Percentiles rank a stretch among this genome's conserved stretches.
phyloP scores from a whole-genome alignment of 1,284 basidiomycete genomes.

The Coniferiporia sulphurascens region DNA sequence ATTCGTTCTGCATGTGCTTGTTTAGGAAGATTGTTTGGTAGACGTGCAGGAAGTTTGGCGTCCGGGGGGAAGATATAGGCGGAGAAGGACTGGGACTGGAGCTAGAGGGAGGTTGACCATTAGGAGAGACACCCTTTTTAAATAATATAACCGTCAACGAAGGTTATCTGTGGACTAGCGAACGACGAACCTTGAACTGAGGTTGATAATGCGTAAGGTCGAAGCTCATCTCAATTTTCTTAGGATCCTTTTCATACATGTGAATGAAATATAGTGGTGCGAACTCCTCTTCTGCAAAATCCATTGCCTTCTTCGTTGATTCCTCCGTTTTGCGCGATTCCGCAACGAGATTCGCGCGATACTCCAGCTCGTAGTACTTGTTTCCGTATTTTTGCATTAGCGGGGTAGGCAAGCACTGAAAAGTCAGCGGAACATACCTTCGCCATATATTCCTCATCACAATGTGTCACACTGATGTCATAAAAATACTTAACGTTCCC shows the following conservation, averaged over 20 bases:
- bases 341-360: conserved; percentile 35
- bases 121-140: conserved; percentile 8
- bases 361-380: conserved; percentile 44
- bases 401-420: background rate
- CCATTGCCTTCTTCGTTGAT: conserved; percentile 36
- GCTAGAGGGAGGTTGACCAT: conserved; percentile 6
- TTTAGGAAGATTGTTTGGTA: conserved; percentile 66
- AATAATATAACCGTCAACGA: background rate
- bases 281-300: conserved; percentile 45
- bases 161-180: background rate
- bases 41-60: conserved; percentile 41
- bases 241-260: conserved; percentile 48
- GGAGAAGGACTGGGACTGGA: conserved; percentile 23
- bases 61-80: conserved; percentile 22
- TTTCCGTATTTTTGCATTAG: background rate
- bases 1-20: conserved; percentile 41
- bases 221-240: conserved; percentile 62
- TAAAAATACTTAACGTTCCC: conserved; percentile 53
- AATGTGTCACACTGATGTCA: conserved; percentile 59
- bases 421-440: conserved; percentile 30
- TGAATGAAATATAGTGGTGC: conserved; percentile 54
- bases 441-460: conserved; percentile 50
- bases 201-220: conserved; percentile 55
- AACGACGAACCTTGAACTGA: conserved; percentile 35
- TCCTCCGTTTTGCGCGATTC: conserved; percentile 32